Conservation (phyloP, 2,329 filamentous ascomycete genomes). For the Elsinoe perseae region DNA sequence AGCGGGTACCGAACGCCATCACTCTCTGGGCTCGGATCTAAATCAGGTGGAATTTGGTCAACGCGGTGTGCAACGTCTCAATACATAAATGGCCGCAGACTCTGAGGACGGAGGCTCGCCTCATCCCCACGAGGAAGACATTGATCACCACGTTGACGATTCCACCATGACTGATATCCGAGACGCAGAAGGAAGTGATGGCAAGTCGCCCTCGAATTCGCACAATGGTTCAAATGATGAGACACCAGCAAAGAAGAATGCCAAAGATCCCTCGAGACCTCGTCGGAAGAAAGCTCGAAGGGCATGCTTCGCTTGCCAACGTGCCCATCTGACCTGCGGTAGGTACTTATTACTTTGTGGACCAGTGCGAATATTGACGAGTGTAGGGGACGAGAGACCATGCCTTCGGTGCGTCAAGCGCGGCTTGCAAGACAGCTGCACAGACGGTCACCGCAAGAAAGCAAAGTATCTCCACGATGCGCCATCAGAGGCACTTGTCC, state of each 20-base stretch:
- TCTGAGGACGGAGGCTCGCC: slow-evolving; percentile 42
- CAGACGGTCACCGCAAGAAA: slow-evolving; percentile 96
- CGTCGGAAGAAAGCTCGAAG: slow-evolving; percentile 91
- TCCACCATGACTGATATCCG: slow-evolving; percentile 38
- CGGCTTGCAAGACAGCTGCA: slow-evolving; percentile 80
- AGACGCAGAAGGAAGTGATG: slow-evolving; percentile 32
- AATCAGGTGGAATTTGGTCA: slow-evolving; percentile 9
- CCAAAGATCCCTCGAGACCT: slow-evolving; percentile 84
- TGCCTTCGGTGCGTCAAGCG: slow-evolving; percentile 92
- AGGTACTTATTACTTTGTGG: slow-evolving; percentile 41
- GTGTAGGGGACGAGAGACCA: slow-evolving; percentile 81
- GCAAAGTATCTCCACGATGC: slow-evolving; percentile 98
- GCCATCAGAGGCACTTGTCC: slow-evolving; percentile 77
- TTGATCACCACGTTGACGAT: slow-evolving; percentile 34
- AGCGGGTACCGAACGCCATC: slow-evolving; percentile 4
- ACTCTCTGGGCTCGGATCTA: background rate
- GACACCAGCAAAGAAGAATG: slow-evolving; percentile 38
- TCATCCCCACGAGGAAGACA: slow-evolving; percentile 33
- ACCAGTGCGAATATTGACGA: background rate
- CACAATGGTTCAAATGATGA: slow-evolving; percentile 30
- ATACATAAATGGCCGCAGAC: slow-evolving; percentile 36
- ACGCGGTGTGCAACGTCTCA: slow-evolving; percentile 6
- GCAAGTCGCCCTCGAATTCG: slow-evolving; percentile 29
- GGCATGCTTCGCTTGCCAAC: slow-evolving; percentile 93
- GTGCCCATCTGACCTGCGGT: slow-evolving; percentile 97